Conservation (phyloP, 1,284 basidiomycete genomes). For the Ustilago shanxiensis region DNA sequence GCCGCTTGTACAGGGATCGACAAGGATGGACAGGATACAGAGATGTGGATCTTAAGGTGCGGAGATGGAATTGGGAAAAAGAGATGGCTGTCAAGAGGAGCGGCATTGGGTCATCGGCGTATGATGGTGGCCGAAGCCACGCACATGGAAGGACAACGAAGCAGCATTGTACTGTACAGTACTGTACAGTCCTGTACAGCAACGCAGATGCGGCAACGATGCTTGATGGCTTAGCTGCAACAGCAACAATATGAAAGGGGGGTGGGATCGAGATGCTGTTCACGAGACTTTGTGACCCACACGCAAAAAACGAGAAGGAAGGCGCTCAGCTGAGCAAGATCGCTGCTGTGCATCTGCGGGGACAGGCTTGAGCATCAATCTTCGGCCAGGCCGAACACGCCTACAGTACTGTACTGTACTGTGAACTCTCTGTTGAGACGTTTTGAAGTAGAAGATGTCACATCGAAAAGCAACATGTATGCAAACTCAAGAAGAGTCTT, state of each 20-base stretch:
- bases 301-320: too few species aligned
- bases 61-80: slow-evolving; percentile 7
- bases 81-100: slow-evolving; percentile 4
- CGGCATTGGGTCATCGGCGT: slow-evolving; percentile 2
- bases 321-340: neutral
- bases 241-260: too few species aligned
- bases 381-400: neutral
- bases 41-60: neutral
- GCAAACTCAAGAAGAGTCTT: neutral
- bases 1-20: slow-evolving; percentile 2
- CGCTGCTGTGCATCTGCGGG: neutral
- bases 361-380: too few species aligned
- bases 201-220: too few species aligned
- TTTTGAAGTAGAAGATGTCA: neutral
- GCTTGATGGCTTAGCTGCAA: neutral
- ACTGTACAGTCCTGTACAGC: too few species aligned
- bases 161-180: too few species aligned
- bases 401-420: too few species aligned
- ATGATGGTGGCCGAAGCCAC: neutral
- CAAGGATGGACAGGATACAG: neutral
- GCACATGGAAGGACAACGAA: neutral
- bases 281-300: neutral
- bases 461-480: neutral
- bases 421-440: neutral
- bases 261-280: neutral